Base-by-base conservation (phyloP, 441 rosid genomes). In the Sinapis alba region DNA sequence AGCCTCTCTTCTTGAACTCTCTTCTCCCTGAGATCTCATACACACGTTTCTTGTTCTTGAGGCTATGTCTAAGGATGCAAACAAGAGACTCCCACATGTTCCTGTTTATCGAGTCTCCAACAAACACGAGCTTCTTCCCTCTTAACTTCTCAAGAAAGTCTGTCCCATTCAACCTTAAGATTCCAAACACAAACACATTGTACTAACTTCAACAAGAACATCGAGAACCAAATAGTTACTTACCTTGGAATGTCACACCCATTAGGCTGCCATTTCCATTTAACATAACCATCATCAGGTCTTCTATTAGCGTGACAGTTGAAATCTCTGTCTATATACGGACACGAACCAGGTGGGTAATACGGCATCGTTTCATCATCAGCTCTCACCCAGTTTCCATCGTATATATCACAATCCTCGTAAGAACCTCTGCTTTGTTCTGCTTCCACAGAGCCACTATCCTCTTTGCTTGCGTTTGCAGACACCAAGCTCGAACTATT, bases 31-130 rank as follows among this genome's bases (percentile, higher is more conserved):
- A 86, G 23, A 85, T 82, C 80, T 89, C 92, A 15, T 79, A 79
- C 6, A 89, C 89, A 69, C 83, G 79, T 75, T 81, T 82, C 88
- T 85, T 86, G 78, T 84, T 73, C 69, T 65, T 72, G 74, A 86
- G 56, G 62, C 88, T 82, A 56, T 80, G 76, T 34, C 84, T 77
- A 65, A 89, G 90, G 45, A 89, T 83, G 68, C 92, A 89, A 69
- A 89, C 89, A 66, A 89, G 83, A 47, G 94, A 89, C 65, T 89
- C 92, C 94, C 94, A 89, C 92, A 89, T 86, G 82, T 89, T 89
- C 69, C 92, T 27, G 77, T 85, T 89, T 36, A 87, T 81, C 0
- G 94, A 89, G 74, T 89, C 90, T 10, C 90, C 94, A 12, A 89
- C 90, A 16, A 87, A 89, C 32, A 87, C 92, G 7, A 87, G 82